Base-by-base conservation (phyloP, 305 asterid genomes). In the Fraxinus velutina region DNA sequence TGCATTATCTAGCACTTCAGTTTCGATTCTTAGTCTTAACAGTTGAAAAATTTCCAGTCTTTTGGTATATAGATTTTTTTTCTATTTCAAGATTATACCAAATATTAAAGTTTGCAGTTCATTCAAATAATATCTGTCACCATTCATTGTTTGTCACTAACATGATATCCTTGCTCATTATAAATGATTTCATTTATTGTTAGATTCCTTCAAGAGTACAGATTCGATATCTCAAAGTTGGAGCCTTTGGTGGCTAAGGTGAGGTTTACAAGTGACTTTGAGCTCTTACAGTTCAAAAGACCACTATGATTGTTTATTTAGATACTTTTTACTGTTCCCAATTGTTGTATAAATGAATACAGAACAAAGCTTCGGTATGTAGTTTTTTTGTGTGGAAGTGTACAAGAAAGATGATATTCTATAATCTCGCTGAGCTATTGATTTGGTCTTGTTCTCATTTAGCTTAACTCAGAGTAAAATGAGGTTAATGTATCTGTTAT, bases 171-270 rank as follows among this genome's bases (percentile, higher is more conserved):
- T 80, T 42, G 72, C 30, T 3, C 12, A 24, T 44, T 44, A 64
- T 6, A 3, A 57, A 15, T 22, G 37, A 47, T 19, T 36, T 81
- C 83, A 60, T 21, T 79, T 79, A 78, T 29, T 85, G 50, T 52
- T 36, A 95, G 99, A 85, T 95, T 88, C 86, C 92, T 92, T 78
- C 42, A 81, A 17, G 98, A 92, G 87, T 94, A 93, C 91, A 88
- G 92, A 85, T 89, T 95, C 79, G 97, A 95, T 66, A 24, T 92
- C 84, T 92, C 99, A 73, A 94, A 93, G 90, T 82, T 94, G 92
- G 97, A 94, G 89, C 97, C 98, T 0, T 81, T 94, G 86, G 98
- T 95, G 76, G 99, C 99, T 22, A 95, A 95, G 95, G 98, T 95
- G 73, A 85, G 88, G 76, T 64, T 75, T 66, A 66, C 21, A 73